phyloP scores from a whole-genome alignment of 2,329 filamentous ascomycete genomes.

The Fusarium sp. region DNA sequence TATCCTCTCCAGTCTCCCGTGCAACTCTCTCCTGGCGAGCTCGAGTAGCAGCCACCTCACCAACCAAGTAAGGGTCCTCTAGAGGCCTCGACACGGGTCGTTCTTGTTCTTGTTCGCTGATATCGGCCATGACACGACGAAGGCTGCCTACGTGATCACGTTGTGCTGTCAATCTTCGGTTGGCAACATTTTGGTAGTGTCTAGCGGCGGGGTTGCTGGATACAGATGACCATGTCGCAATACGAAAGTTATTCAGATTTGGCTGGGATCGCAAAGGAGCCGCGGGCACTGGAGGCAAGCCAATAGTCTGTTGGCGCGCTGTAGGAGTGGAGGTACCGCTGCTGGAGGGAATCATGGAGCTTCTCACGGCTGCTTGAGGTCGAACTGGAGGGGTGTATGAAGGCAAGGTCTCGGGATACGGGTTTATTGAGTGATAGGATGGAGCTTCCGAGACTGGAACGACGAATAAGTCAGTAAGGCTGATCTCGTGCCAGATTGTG shows the following conservation, averaged over 20 bases:
- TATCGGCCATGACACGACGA: slow-evolving; percentile 40
- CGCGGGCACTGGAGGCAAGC: slow-evolving; percentile 64
- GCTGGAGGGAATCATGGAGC: slow-evolving; percentile 38
- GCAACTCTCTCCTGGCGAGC: slow-evolving; percentile 68
- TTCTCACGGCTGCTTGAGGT: slow-evolving; percentile 27
- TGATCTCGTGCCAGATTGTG: slow-evolving; percentile 32
- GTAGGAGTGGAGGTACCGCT: slow-evolving; percentile 45
- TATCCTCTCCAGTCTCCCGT: slow-evolving; percentile 66
- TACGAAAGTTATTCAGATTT: slow-evolving; percentile 65
- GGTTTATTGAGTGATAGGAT: slow-evolving; percentile 69
- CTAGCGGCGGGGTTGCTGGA: slow-evolving; percentile 65
- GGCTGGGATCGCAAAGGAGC: slow-evolving; percentile 53
- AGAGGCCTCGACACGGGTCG: slow-evolving; percentile 59
- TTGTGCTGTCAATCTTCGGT: slow-evolving; percentile 66
- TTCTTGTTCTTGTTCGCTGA: slow-evolving; percentile 32
- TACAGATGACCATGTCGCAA: slow-evolving; percentile 71
- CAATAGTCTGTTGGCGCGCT: slow-evolving; percentile 53
- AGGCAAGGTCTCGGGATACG: slow-evolving; percentile 61
- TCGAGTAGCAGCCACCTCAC: slow-evolving; percentile 70
- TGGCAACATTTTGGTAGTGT: slow-evolving; percentile 73
- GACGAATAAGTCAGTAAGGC: slow-evolving; percentile 31
- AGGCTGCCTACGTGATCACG: slow-evolving; percentile 50
- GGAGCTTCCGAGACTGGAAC: slow-evolving; percentile 70
- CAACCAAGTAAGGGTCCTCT: slow-evolving; percentile 76
- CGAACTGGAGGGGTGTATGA: slow-evolving; percentile 59